Percentiles rank a stretch among this genome's conserved stretches.
phyloP scores from a whole-genome alignment of 371 early-diverging fungal species.

The Haplosporangium sp. region DNA sequence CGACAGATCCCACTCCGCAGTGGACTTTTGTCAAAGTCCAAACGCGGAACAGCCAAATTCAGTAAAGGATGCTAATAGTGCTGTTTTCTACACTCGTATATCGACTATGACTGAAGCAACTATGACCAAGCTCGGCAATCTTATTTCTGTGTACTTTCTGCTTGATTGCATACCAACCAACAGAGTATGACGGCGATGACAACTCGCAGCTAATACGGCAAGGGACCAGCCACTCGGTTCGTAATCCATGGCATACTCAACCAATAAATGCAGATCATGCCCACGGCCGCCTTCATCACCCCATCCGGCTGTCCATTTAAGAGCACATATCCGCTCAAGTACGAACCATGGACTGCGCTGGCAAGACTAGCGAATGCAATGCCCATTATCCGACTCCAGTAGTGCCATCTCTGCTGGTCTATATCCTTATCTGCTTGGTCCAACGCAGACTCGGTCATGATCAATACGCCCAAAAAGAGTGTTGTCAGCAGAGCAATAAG shows the following conservation, averaged over 20 bases:
- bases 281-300: constrained; percentile 41
- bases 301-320: constrained; percentile 45
- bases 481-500: constrained; percentile 14
- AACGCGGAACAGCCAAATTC: not conserved
- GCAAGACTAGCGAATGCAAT: constrained; percentile 24
- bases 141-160: too few species aligned
- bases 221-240: constrained; percentile 22
- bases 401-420: constrained; percentile 7
- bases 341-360: constrained; percentile 39
- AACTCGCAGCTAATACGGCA: too few species aligned
- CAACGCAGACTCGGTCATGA: constrained; percentile 43
- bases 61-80: not conserved
- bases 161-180: too few species aligned
- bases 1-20: too few species aligned
- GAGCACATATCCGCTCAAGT: constrained; percentile 39
- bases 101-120: too few species aligned
- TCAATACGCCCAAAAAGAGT: constrained; percentile 40
- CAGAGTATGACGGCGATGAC: too few species aligned
- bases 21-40: too few species aligned
- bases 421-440: constrained; percentile 44
- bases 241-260: constrained; percentile 18
- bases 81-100: too few species aligned
- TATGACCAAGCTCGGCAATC: too few species aligned
- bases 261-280: constrained; percentile 34
- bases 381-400: constrained; percentile 37